Conservation (phyloP, 2,329 filamentous ascomycete genomes). For the Spiromastix sp. region DNA sequence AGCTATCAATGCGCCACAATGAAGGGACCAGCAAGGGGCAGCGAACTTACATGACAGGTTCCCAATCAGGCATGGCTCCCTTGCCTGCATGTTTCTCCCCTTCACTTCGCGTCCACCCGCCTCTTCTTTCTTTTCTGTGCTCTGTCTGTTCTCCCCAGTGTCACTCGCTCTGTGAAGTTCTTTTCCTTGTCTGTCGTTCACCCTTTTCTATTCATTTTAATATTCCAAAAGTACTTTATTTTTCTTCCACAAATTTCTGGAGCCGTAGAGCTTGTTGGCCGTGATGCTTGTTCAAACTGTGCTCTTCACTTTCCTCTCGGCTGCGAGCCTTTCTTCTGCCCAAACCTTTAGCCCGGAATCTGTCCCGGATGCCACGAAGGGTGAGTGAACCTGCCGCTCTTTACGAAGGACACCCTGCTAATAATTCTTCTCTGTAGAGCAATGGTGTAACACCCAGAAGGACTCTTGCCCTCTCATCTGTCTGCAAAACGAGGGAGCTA, state of each 20-base stretch:
- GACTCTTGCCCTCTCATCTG: constrained; percentile 36
- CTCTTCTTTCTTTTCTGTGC: not conserved
- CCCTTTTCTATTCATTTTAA: not conserved
- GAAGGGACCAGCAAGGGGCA: not conserved
- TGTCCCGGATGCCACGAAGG: constrained; percentile 25
- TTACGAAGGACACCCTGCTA: constrained; percentile 3
- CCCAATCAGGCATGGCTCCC: too few species aligned
- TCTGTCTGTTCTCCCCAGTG: not conserved
- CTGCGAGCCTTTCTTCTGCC: constrained; percentile 21
- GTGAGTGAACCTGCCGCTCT: constrained; percentile 16
- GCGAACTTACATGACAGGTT: too few species aligned
- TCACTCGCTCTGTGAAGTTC: constrained; percentile 3
- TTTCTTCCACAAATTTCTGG: not conserved
- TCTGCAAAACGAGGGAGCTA: constrained; percentile 28
- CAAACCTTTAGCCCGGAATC: constrained; percentile 29
- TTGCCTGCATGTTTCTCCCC: not conserved
- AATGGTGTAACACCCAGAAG: constrained; percentile 34
- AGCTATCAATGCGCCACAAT: too few species aligned
- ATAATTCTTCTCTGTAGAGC: constrained; percentile 19
- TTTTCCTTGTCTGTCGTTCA: constrained; percentile 1
- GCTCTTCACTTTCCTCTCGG: constrained; percentile 23
- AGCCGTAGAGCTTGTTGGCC: constrained; percentile 4
- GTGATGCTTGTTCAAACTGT: constrained; percentile 15
- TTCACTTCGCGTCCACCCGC: too few species aligned
- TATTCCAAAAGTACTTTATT: too few species aligned